These are phyloP conservation scores for Purpureocillium takamizusanense DNA, from an alignment of 2,329 filamentous ascomycete species.

Conservation along the genomic window DNA sequence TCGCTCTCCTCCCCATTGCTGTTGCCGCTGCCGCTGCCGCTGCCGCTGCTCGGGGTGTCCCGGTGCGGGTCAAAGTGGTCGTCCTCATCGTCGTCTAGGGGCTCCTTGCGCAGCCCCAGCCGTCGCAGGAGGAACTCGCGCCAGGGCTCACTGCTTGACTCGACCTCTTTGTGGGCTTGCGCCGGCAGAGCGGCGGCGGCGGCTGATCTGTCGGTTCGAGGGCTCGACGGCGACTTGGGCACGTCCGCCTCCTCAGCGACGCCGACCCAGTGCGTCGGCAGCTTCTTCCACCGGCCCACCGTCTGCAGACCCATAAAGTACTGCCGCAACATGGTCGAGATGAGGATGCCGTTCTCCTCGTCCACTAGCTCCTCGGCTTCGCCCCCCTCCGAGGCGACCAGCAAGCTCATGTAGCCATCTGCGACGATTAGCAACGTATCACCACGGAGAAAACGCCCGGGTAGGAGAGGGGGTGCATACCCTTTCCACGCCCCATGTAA, in stretches of 20 bases:
- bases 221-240: conserved; percentile 10
- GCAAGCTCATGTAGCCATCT: conserved; percentile 71
- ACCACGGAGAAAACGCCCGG: background rate
- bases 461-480: conserved; percentile 15
- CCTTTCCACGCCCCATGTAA: conserved; percentile 81
- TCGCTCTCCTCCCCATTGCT: conserved; percentile 20
- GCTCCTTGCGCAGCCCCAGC: conserved; percentile 22
- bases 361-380: conserved; percentile 68
- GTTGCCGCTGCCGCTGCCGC: conserved; percentile 8
- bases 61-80: conserved; percentile 26
- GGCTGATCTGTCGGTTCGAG: conserved; percentile 19
- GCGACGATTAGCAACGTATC: background rate
- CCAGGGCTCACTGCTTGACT: conserved; percentile 19
- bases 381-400: conserved; percentile 70
- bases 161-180: conserved; percentile 7
- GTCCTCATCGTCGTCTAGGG: conserved; percentile 30
- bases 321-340: conserved; percentile 78
- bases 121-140: conserved; percentile 24
- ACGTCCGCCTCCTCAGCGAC: conserved; percentile 55
- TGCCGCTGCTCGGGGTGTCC: conserved; percentile 1
- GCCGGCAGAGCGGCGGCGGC: conserved; percentile 11
- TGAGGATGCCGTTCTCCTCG: conserved; percentile 80
- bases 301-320: conserved; percentile 85
- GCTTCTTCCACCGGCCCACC: conserved; percentile 69
- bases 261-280: conserved; percentile 58